These are phyloP conservation scores for Pestalotiopsis sp. DNA, from an alignment of 2,329 filamentous ascomycete species.

Conservation along the genomic window DNA sequence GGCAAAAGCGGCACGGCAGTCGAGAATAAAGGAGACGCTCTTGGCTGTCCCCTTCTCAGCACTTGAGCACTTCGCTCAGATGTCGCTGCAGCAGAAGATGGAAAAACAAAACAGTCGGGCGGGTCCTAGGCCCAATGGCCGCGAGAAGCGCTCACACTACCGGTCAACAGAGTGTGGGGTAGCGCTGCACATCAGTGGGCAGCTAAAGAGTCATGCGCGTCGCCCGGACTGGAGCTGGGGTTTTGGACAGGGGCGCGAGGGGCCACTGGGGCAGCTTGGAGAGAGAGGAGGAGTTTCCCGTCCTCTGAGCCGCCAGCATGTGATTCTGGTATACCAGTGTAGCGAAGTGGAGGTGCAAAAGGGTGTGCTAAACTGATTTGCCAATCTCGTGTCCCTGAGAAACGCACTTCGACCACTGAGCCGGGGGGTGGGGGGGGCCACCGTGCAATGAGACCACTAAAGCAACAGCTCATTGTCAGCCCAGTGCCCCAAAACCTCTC, in stretches of 20 bases:
- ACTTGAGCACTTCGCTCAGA: neutral
- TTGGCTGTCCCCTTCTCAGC: no score
- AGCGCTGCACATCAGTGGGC: constrained; percentile 2
- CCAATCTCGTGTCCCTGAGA: neutral
- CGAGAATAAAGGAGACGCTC: neutral
- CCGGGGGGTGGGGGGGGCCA: neutral
- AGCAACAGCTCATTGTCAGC: constrained; percentile 6
- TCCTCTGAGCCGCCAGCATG: neutral
- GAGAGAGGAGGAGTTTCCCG: neutral
- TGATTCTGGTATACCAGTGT: neutral
- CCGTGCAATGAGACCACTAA: neutral
- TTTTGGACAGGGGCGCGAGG: neutral
- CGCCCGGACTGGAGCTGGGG: neutral
- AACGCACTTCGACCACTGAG: neutral
- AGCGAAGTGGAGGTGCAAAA: neutral
- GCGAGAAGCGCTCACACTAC: neutral
- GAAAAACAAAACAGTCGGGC: constrained; percentile 1
- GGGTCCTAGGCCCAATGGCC: neutral
- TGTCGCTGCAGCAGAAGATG: neutral
- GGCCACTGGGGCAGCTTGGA: neutral
- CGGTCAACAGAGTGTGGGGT: constrained; percentile 2
- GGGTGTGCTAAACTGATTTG: neutral
- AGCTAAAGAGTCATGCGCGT: constrained; percentile 3
- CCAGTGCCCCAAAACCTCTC: neutral
- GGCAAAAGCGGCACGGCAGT: neutral